These are phyloP conservation scores for Phaeosphaeriaceae sp. DNA, from an alignment of 2,329 filamentous ascomycete genomes.

Conservation along the genomic window DNA sequence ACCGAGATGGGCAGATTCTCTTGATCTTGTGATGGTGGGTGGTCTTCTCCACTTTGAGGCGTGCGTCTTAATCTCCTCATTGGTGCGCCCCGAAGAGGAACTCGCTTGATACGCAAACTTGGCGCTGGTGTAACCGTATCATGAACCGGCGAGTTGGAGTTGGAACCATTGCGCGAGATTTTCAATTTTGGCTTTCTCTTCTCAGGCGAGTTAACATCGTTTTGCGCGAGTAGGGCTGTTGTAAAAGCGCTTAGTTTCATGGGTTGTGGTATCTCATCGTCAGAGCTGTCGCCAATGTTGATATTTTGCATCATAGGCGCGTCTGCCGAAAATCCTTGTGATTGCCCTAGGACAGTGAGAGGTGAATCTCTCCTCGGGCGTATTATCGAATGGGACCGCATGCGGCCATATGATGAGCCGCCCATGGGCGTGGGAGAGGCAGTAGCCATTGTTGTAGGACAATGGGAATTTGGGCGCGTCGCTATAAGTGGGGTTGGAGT, in stretches of 20 bases:
- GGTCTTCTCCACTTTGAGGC: slow-evolving; percentile 48
- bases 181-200: slow-evolving; percentile 47
- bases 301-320: slow-evolving; percentile 57
- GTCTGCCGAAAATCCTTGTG: slow-evolving; percentile 54
- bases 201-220: slow-evolving; percentile 51
- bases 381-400: slow-evolving; percentile 44
- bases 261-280: slow-evolving; percentile 85
- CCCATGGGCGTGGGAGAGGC: slow-evolving; percentile 50
- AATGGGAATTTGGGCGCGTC: slow-evolving; percentile 20
- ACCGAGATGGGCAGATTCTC: slow-evolving; percentile 72
- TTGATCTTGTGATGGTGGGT: slow-evolving; percentile 68
- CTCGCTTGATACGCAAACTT: slow-evolving; percentile 48
- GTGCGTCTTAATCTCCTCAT: slow-evolving; percentile 48
- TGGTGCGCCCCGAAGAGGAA: slow-evolving; percentile 48
- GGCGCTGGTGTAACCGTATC: slow-evolving; percentile 50
- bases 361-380: slow-evolving; percentile 54
- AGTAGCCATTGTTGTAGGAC: slow-evolving; percentile 44
- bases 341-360: slow-evolving; percentile 52
- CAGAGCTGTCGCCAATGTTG: slow-evolving; percentile 80
- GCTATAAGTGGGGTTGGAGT: slow-evolving; percentile 27
- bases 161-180: slow-evolving; percentile 45
- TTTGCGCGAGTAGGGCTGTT: slow-evolving; percentile 73
- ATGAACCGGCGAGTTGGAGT: slow-evolving; percentile 47
- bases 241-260: slow-evolving; percentile 94
- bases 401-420: slow-evolving; percentile 45